Conservation (phyloP, 1,284 basidiomycete genomes). For the Leccinum pachyderme region DNA sequence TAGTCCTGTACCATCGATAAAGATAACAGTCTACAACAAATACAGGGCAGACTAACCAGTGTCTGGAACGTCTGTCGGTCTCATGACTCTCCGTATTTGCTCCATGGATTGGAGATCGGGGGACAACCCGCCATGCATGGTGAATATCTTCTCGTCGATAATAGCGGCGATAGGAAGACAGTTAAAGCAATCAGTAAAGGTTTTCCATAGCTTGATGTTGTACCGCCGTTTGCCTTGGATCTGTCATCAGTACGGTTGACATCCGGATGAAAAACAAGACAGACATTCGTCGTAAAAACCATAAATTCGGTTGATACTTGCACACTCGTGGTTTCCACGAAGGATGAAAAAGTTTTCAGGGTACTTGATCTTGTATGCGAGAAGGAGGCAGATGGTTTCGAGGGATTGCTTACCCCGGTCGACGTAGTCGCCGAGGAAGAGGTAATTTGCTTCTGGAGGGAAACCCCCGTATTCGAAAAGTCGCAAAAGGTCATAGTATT, state of each 20-base stretch:
- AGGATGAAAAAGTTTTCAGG: conserved; percentile 98
- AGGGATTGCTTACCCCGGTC: conserved; percentile 94
- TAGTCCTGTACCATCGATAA: conserved; percentile 54
- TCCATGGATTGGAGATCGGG: conserved; percentile 99
- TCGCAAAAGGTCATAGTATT: conserved; percentile 92
- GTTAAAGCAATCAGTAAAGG: conserved; percentile 97
- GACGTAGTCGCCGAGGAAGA: conserved; percentile 94
- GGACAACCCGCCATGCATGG: conserved; percentile 90
- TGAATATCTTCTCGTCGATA: conserved; percentile 97
- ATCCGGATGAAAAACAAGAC: conserved; percentile 31
- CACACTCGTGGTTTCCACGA: conserved; percentile 93
- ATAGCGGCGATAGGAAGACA: conserved; percentile 94
- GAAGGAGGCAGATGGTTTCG: conserved; percentile 89
- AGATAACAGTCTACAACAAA: conserved; percentile 9
- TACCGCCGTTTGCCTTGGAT: conserved; percentile 88
- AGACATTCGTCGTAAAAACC: conserved; percentile 96
- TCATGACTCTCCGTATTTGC: conserved; percentile 98
- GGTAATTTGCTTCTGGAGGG: conserved; percentile 94
- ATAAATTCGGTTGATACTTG: conserved; percentile 94
- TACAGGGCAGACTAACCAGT: conserved; percentile 63
- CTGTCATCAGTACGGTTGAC: conserved; percentile 8
- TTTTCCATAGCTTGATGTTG: conserved; percentile 99
- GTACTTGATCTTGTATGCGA: conserved; percentile 98
- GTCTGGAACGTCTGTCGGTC: conserved; percentile 98
- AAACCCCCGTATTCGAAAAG: conserved; percentile 95